Conservation (phyloP, 1,139 yeast species). For the Yamadazyma dendronema region DNA sequence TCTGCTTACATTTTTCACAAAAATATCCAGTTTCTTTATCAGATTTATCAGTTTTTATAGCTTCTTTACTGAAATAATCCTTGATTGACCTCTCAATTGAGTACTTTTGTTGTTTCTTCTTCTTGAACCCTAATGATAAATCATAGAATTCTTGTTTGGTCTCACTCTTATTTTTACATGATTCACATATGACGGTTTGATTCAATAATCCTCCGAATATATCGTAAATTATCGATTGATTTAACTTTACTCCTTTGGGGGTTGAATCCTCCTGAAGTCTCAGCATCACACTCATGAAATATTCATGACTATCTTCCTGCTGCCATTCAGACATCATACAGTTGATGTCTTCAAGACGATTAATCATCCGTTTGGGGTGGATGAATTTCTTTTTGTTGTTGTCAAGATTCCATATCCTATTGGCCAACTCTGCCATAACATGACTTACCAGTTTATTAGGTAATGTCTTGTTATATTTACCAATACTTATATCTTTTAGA, state of each 20-base stretch:
- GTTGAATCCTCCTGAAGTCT: constrained; percentile 89
- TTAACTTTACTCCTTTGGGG: constrained; percentile 81
- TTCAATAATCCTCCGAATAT: constrained; percentile 89
- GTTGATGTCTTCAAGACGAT: constrained; percentile 77
- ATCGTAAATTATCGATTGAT: constrained; percentile 81
- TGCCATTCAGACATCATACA: constrained; percentile 98
- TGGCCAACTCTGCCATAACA: constrained; percentile 69
- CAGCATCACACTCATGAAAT: constrained; percentile 86
- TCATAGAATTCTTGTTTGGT: constrained; percentile 95
- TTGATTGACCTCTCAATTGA: constrained; percentile 71
- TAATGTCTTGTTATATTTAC: constrained; percentile 46
- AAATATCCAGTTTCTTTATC: constrained; percentile 68
- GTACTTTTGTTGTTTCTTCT: constrained; percentile 37
- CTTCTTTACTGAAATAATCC: constrained; percentile 81
- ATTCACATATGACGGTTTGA: constrained; percentile 80
- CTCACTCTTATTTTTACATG: constrained; percentile 76
- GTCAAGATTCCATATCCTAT: constrained; percentile 61
- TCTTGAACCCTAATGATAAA: constrained; percentile 69
- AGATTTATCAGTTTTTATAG: constrained; percentile 55
- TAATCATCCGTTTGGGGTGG: constrained; percentile 73
- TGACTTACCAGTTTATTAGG: constrained; percentile 63
- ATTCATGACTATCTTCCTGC: constrained; percentile 97
- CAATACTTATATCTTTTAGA: constrained; percentile 59
- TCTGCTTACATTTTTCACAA: constrained; percentile 81
- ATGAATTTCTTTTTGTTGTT: constrained; percentile 42